These are phyloP conservation scores for Hyaloperonospora arabidopsidis DNA, from an alignment of 352 stramenopile species.

Conservation along the genomic window DNA sequence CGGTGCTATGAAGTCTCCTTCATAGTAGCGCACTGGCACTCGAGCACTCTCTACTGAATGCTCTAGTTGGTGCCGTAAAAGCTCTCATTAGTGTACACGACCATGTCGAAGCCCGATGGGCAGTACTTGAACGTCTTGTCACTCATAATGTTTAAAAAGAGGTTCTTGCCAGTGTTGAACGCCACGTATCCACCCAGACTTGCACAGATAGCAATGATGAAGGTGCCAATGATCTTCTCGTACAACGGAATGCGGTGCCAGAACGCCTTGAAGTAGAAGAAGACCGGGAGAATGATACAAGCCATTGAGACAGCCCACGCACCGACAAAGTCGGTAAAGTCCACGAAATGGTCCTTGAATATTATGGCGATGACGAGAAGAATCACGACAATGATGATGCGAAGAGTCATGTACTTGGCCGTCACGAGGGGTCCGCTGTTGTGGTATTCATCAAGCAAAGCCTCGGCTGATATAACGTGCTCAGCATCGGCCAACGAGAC, in stretches of 20 bases:
- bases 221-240: constrained; percentile 30
- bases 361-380: constrained; percentile 42
- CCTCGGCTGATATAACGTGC: constrained; percentile 26
- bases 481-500: constrained; percentile 29
- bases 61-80: constrained; percentile 41
- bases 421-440: constrained; percentile 31
- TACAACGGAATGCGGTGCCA: constrained; percentile 41
- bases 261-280: constrained; percentile 68
- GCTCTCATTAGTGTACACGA: constrained; percentile 41
- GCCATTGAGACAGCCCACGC: constrained; percentile 48
- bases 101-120: constrained; percentile 33
- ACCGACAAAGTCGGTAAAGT: constrained; percentile 64
- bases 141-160: constrained; percentile 31
- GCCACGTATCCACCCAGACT: constrained; percentile 35
- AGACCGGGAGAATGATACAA: constrained; percentile 61
- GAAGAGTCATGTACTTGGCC: constrained; percentile 38
- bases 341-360: constrained; percentile 59
- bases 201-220: constrained; percentile 35
- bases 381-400: constrained; percentile 35
- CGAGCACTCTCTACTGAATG: constrained; percentile 3
- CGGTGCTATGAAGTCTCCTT: constrained; percentile 10
- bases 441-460: constrained; percentile 34
- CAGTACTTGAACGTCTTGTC: constrained; percentile 54
- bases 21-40: constrained; percentile 15
- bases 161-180: constrained; percentile 37